These are phyloP conservation scores for Linnemannia schmuckeri DNA, from an alignment of 192 early-diverging fungal species.

Conservation along the genomic window DNA sequence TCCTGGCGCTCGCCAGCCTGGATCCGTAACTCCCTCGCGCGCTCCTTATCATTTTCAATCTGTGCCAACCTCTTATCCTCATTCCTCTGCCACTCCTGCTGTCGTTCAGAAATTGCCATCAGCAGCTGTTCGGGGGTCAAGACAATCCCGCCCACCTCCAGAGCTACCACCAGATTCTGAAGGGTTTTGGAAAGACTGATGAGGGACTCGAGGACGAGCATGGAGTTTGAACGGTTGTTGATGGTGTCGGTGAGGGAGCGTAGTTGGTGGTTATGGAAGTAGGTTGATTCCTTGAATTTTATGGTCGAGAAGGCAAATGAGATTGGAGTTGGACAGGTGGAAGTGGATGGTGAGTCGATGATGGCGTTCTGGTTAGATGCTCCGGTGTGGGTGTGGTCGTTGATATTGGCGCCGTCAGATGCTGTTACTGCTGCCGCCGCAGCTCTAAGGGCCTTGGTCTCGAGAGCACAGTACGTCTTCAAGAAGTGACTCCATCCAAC, in stretches of 20 bases:
- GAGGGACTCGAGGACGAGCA: conserved; percentile 12
- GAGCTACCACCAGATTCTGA: conserved; percentile 27
- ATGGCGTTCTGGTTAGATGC: too few relatives aligned
- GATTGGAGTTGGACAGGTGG: too few relatives aligned
- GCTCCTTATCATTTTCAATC: not conserved
- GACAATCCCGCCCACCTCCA: conserved; percentile 18
- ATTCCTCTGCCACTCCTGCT: not conserved
- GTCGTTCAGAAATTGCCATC: not conserved
- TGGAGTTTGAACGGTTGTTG: not conserved
- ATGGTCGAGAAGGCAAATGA: not conserved
- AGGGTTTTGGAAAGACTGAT: conserved; percentile 31
- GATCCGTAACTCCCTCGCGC: not conserved
- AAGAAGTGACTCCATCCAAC: conserved; percentile 11
- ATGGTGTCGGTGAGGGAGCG: not conserved
- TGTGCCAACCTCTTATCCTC: not conserved
- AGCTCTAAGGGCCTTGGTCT: not conserved
- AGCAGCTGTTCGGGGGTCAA: conserved; percentile 24
- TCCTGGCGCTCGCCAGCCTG: not conserved
- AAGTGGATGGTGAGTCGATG: too few relatives aligned
- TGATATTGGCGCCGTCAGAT: too few relatives aligned
- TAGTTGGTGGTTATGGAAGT: not conserved
- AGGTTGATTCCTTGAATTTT: not conserved
- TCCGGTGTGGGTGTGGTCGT: too few relatives aligned
- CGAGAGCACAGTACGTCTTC: not conserved
- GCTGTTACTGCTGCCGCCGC: not conserved